Evolutionary conservation across 2,329 filamentous ascomycete species (phyloP), one percentile per base, ranked within the genome.

Genomic region (Dactylellina sp.): DNA sequence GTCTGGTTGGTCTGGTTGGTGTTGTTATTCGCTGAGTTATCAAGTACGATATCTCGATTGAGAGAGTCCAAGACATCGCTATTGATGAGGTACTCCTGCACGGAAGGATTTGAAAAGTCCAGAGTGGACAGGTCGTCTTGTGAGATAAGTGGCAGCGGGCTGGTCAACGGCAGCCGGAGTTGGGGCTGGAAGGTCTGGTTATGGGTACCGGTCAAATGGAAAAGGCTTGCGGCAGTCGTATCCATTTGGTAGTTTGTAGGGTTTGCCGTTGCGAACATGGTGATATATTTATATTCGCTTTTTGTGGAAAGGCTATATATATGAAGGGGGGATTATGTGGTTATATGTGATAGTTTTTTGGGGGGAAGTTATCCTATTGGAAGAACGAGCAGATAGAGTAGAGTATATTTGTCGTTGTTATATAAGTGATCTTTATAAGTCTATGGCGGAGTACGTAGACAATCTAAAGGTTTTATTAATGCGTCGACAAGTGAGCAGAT

Each of bases 1-100:
- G 28, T 32, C 4, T 5, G 28, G 28, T 5, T 9, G 5, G 4
- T 9, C 4, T 32, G 59, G 18, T 39, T 1, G 16, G 18, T n/a
- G 50, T 32, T 20, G 35, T 11, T 18, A 12, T 42, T 5, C 2
- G n/a, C 16, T 3, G 32, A 14, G 32, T 39, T 28, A 47, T 12
- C 7, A n/a, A 42, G n/a, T n/a, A n/a, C 5, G 9, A 37, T 28
- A 4, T 59, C 55, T 28, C 52, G 53, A 24, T 28, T 22, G 9
- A 68, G 18, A 9, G 53, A 44, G 7, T 68, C 68, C 14, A 72
- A 52, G 0, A 72, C 53, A 20, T 72, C 68, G 20, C 60, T 72
- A 32, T 72, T 72, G 59, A 64, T 59, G 35, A 72, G 46, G 22
- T 64, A 72, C 50, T 72, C 68, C 24, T 72, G 68, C 24, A 72